Percentiles rank a stretch among this genome's conserved stretches.
These are phyloP conservation scores for Mortierella hygrophila DNA, from an alignment of 192 early-diverging fungal species.

Conservation along the genomic window DNA sequence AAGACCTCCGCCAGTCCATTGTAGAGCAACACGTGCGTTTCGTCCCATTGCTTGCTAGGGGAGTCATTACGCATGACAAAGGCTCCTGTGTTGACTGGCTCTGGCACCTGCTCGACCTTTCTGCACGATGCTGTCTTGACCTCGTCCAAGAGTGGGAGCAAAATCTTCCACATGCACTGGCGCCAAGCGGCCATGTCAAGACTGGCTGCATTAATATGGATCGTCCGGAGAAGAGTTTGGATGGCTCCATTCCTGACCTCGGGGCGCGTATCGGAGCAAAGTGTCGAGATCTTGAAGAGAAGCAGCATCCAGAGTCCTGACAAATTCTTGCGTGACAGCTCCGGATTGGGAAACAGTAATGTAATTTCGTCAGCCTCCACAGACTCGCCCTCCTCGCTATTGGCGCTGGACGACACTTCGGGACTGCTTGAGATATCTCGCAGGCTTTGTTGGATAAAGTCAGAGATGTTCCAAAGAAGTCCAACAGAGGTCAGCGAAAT, in stretches of 20 bases:
- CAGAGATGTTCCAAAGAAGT: conserved; percentile 92
- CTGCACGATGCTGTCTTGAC: conserved; percentile 68
- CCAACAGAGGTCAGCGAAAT: conserved; percentile 94
- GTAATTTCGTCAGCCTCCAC: conserved; percentile 46
- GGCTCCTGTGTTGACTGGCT: conserved; percentile 26
- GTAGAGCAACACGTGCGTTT: conserved; percentile 84
- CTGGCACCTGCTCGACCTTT: conserved; percentile 57
- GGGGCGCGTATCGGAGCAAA: conserved; percentile 87
- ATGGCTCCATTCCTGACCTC: conserved; percentile 95
- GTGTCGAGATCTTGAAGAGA: conserved; percentile 82
- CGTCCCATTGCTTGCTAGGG: conserved; percentile 88
- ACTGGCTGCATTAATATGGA: conserved; percentile 86
- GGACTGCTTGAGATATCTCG: conserved; percentile 52
- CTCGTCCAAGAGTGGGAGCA: conserved; percentile 85
- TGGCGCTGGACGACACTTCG: conserved; percentile 37
- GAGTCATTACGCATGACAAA: conserved; percentile 56
- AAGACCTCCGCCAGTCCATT: conserved; percentile 78
- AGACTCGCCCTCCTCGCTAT: background rate
- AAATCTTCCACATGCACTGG: conserved; percentile 85
- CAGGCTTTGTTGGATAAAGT: conserved; percentile 86
- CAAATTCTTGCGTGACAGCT: conserved; percentile 45
- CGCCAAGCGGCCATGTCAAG: conserved; percentile 85
- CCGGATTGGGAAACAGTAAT: conserved; percentile 53
- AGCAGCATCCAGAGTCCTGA: conserved; percentile 92
- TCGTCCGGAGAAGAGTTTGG: conserved; percentile 94